Base-by-base conservation (phyloP, 176 grass and related monocot genomes). In the Eremochloa ophiuroides region DNA sequence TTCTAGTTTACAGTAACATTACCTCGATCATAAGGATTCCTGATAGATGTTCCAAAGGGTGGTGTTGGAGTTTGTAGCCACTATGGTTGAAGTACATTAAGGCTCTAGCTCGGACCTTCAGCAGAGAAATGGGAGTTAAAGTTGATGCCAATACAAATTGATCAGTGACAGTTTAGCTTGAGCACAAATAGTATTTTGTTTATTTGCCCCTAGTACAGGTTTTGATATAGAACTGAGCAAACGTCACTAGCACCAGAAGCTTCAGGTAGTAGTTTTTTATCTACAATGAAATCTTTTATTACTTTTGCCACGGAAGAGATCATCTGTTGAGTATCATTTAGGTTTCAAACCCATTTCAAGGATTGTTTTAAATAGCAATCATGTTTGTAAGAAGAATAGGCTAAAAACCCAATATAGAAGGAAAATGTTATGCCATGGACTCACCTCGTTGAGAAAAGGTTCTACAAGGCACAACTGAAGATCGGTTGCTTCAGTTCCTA, bases 381-480 rank as follows among this genome's bases (percentile, higher is more conserved):
- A 2, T 35, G 31, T 4, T 51, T 66, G 62, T 79, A 40, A 62
- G 62, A 83, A 23, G 31, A 67, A 44, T 11, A 4, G 66, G 37
- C 15, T 51, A 56, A 66, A 53, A 67, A 48, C 8, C 23, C 13
- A 41, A 61, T 37, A 40, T 29, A 80, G 16, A 46, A 80, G 37
- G 18, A 55, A 5, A 76, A 59, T 42, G 51, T n/a, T 37, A 80
- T 10, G 6, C 10, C 28, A 11, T 46, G 66, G 18, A 60, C 70
- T 71, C 48, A 93, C 93, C 90, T 98, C 93, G 66, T 91, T 88
- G 82, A 98, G 93, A 85, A 95, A 93, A 75, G 96, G 96, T 88
- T 98, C 93, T 72, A 93, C 34, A 40, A 98, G 74, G 77, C 50
- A 17, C 76, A 91, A 74, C 75, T 98, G 90, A 76, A 95, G 96